Conservation (phyloP, 2,329 filamentous ascomycete species). For the Aspergillus flavus region DNA sequence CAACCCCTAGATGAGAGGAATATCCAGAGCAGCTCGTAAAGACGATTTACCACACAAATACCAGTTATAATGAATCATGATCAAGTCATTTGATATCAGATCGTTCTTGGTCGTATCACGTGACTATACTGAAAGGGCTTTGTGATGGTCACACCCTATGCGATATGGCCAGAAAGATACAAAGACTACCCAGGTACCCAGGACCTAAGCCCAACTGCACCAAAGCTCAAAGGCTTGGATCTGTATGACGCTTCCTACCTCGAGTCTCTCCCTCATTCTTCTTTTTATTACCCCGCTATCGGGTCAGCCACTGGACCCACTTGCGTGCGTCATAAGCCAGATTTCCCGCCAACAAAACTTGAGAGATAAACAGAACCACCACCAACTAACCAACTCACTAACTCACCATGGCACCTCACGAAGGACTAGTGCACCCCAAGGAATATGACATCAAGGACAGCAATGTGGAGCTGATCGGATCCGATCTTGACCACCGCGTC, state of each 20-base stretch:
- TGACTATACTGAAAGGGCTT: too few species aligned
- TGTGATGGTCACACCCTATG: too few species aligned
- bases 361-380: background rate
- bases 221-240: background rate
- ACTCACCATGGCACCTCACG: slow-evolving; percentile 59
- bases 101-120: too few species aligned
- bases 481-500: slow-evolving; percentile 66
- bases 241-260: background rate
- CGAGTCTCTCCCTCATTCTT: too few species aligned
- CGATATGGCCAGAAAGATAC: too few species aligned
- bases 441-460: slow-evolving; percentile 70
- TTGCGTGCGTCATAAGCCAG: background rate
- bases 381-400: background rate
- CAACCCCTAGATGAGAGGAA: background rate
- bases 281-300: background rate
- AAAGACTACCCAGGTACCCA: background rate
- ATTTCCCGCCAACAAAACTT: background rate
- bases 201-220: fast-evolving
- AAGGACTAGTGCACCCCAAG: slow-evolving; percentile 64
- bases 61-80: background rate
- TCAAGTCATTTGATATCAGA: background rate
- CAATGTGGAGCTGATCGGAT: slow-evolving; percentile 68
- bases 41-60: fast-evolving
- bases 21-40: background rate
- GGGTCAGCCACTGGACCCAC: background rate